Evolutionary conservation across 2,329 filamentous ascomycete genomes (phyloP), one percentile per base, ranked within the genome.

Genomic region (Huntiella bhutanensis): DNA sequence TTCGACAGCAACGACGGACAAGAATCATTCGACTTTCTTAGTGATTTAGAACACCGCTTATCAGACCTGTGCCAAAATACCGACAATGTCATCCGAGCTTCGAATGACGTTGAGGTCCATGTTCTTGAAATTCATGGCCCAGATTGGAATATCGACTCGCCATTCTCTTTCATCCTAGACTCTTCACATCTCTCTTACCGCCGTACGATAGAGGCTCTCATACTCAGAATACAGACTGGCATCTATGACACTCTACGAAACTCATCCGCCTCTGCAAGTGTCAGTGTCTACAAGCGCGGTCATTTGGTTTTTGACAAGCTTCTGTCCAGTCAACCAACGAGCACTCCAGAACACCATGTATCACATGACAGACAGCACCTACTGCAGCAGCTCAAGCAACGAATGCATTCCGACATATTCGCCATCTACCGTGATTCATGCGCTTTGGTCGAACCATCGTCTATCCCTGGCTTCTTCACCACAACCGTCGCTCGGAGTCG

Each of bases 401-500:
- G 66, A 15, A 66, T 73, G 38, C 61, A 66, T 34, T 55, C 57
- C 6, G 69, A 71, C 46, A 62, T 73, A 16, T 61, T 65, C 36
- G 63, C 64, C 55, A 57, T 72, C 13, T 70, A 67, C 52, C 67
- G 62, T 51, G 70, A 73, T 51, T 71, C 69, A 1, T 67, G 67
- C 50, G 61, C 61, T 11, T 58, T 72, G 13, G 59, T 62, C 5
- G 35, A 42, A 16, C 37, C 44, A 34, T 54, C 54, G 40, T 49
- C 54, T 28, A 48, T 59, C 8, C 51, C 55, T 15, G 59, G 58
- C 44, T 45, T 59, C 40, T 53, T 52, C 12, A 47, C 58, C 10
- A 53, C 53, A 16, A 32, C 33, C 12, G 41, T 42, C 4, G 12
- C 39, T 5, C 22, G 32, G 12, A 22, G 37, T 17, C 17, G n/a